phyloP scores from a whole-genome alignment of 2,329 filamentous ascomycete genomes.

The Fusarium illudens region DNA sequence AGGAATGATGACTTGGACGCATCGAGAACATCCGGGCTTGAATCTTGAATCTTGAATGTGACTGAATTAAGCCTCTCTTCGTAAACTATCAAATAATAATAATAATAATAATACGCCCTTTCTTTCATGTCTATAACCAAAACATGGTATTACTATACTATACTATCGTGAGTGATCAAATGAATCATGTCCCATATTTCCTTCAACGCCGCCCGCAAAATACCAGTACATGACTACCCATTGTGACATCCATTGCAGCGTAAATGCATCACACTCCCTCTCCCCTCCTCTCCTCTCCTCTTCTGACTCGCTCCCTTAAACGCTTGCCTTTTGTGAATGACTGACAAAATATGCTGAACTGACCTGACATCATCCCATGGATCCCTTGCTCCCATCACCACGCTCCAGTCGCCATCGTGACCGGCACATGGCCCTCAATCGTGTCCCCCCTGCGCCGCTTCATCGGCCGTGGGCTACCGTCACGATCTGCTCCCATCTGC shows the following conservation, averaged over 20 bases:
- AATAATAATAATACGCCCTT: constrained; percentile 19
- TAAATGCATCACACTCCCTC: constrained; percentile 37
- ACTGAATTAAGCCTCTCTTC: constrained; percentile 7
- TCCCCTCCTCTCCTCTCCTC: constrained; percentile 2
- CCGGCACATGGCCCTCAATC: constrained; percentile 46
- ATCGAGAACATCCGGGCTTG: background rate
- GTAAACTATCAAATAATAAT: constrained; percentile 22
- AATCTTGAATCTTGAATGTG: background rate
- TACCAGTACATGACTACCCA: constrained; percentile 22
- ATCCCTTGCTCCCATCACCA: constrained; percentile 41
- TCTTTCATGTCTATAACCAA: constrained; percentile 24
- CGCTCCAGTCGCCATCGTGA: constrained; percentile 43
- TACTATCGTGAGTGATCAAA: constrained; percentile 10
- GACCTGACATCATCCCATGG: no score
- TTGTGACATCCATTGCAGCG: constrained; percentile 23
- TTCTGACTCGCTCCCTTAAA: background rate
- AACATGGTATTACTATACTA: constrained; percentile 28
- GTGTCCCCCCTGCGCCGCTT: constrained; percentile 49
- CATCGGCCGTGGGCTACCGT: constrained; percentile 48
- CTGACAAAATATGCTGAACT: background rate
- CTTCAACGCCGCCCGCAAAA: constrained; percentile 20
- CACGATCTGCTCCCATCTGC: constrained; percentile 47
- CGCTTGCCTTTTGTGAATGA: background rate
- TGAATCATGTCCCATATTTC: constrained; percentile 11
- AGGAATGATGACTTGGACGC: background rate